Base-by-base conservation (phyloP, 805 yeast species). In the Wickerhamiella spandovensis region DNA sequence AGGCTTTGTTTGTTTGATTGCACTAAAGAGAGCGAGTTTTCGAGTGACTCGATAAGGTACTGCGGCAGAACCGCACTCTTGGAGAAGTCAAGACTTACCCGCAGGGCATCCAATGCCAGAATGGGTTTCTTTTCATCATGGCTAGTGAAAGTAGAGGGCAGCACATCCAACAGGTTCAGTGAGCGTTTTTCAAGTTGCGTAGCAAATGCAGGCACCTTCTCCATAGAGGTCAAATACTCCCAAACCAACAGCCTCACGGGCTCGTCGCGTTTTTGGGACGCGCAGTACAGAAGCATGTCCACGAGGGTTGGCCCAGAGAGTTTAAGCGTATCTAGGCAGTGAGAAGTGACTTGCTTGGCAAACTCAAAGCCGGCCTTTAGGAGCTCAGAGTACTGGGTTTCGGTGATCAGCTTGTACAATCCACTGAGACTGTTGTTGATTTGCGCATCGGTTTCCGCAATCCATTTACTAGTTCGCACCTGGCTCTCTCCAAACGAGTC, bases 81-180 rank as follows among this genome's bases (percentile, higher is more conserved):
- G 2, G 21, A 20, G 2, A 49, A 9, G 13, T 28, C 24, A 7
- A 47, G 13, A 1, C 48, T 43, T 15, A 22, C 51, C 15, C 47
- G 48, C 37, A 56, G 24, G 4, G 55, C 38, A n/a, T 35, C 30
- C 35, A 56, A 24, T 5, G 28, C 35, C 13, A 30, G 8, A 2
- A 46, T 18, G 10, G 50, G 43, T 1, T 20, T 7, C 9, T 37
- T 28, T 13, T 53, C 55, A 24, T 55, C 53, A 9, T 54, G 52
- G 13, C 53, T 50, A 8, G 38, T 46, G 18, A 56, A 22, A 4
- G 38, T 25, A 8, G 23, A 18, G 1, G 54, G 50, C 15, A 56
- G 51, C 15, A 25, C 3, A 22, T 49, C 47, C 17, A 55, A 21
- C 17, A 50, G 47, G 10, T 24, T 38, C 38, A 43, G 37, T 2